These are phyloP conservation scores for sorghum (Sorghum bicolor) DNA, from an alignment of 176 grass and related monocot genomes.

Conservation along the genomic window DNA sequence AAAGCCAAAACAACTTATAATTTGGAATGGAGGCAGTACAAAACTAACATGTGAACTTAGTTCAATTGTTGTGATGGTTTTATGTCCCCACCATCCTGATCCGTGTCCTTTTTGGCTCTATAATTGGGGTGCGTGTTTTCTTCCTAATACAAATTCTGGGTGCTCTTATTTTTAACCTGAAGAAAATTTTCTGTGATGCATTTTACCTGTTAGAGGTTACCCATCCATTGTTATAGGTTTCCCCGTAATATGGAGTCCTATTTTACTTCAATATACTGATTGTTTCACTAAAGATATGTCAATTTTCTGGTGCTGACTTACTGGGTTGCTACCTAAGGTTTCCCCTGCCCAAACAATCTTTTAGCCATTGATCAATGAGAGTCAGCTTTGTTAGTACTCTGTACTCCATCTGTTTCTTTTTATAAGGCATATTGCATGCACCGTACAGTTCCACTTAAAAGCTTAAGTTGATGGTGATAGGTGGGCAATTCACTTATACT, in stretches of 20 bases:
- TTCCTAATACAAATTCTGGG: neutral
- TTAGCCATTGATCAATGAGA: slow-evolving; percentile 4
- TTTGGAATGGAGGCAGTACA: neutral
- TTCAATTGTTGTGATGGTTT: neutral
- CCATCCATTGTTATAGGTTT: neutral
- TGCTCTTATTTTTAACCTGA: neutral
- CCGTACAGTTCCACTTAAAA: too few relatives aligned
- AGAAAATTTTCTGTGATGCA: neutral
- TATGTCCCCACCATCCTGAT: neutral
- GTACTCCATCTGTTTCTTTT: neutral
- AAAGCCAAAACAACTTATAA: neutral
- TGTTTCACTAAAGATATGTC: neutral
- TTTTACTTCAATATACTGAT: neutral
- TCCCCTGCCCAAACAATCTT: neutral
- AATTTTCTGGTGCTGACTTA: neutral
- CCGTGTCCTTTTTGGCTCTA: neutral
- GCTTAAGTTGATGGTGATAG: too few relatives aligned
- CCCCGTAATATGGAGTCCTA: neutral
- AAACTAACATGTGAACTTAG: neutral
- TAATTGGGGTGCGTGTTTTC: neutral
- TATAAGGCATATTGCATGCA: neutral
- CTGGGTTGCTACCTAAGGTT: neutral
- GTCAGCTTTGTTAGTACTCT: neutral
- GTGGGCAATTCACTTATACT: too few relatives aligned
- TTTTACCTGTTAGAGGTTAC: neutral